Base-by-base conservation (phyloP, 202 grass and related monocot species). In the Setaria italica region DNA sequence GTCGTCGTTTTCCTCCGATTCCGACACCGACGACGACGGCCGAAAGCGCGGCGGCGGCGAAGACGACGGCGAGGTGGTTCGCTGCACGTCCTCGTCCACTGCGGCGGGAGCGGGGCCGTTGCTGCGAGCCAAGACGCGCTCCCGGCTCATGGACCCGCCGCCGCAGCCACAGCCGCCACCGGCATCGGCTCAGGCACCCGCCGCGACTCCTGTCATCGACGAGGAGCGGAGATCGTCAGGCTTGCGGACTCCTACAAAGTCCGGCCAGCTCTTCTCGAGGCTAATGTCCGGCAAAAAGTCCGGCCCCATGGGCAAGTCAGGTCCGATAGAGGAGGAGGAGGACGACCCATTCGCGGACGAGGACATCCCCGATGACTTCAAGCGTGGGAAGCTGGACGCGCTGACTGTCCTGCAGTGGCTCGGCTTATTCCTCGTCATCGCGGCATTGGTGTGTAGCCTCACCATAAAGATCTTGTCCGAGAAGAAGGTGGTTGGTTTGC, bases 361-460 rank as follows among this genome's bases (percentile, higher is more conserved):
- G 2, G 92, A 97, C 77, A 81, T 97, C 45, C 95, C 95, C 3
- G 67, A 90, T 59, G 87, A 95, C 5, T 85, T 92, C 80, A 95
- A 93, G 83, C 87, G 90, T 48, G 84, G 72, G 17, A 91, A 93
- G 64, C 51, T 93, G n/a, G 80, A 90, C 72, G 77, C 62, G 0
- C 79, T 92, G 21, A 93, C 89, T n/a, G n/a, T 97, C 33, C 6
- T 97, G 51, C 89, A 97, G 80, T 97, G 92, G 89, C 19, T 93
- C 14, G 51, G 92, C 76, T 77, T 97, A 64, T 82, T 97, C 8
- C 83, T 93, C 70, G 89, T 97, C 78, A 45, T 97, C 67, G 92
- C 35, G 54, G 89, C 95, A 1, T 55, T 97, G 70, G 88, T 69
- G 0, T 95, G 91, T 86, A 99, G 90, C 68, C 68, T 95, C 56